Evolutionary conservation across 495 filamentous ascomycete genomes (phyloP).

Genomic region (Aspergillus indologenus): DNA sequence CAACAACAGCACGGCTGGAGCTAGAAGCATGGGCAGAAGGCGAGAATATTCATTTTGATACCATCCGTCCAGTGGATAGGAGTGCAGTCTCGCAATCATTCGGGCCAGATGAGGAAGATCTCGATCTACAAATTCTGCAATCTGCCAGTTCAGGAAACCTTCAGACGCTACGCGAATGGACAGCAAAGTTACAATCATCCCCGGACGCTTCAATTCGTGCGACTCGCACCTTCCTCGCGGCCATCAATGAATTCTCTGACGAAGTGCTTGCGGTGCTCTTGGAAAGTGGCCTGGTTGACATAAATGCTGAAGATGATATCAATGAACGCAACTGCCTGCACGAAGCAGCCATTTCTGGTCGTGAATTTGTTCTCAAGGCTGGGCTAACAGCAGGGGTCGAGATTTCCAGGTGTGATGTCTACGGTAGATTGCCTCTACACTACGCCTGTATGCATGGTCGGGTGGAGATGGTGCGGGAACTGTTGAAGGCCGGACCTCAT

Average conservation of each 20-base stretch:
- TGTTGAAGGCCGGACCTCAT: conserved; percentile 57
- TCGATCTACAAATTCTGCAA: conserved; percentile 84
- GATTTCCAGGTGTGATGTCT: conserved; percentile 79
- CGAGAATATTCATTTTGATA: conserved; percentile 79
- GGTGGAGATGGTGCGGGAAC: conserved; percentile 73
- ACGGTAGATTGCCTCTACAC: conserved; percentile 89
- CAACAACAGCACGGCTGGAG: conserved; percentile 87
- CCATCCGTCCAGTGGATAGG: conserved; percentile 57
- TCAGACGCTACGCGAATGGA: conserved; percentile 59
- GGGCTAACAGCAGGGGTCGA: conserved; percentile 70
- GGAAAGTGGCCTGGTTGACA: conserved; percentile 75
- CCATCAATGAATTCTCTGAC: conserved; percentile 80
- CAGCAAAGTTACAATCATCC: conserved; percentile 51
- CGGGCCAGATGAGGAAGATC: conserved; percentile 77
- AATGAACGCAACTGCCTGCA: conserved; percentile 96
- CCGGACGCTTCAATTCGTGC: conserved; percentile 65
- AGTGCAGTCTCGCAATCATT: conserved; percentile 60
- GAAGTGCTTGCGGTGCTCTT: conserved; percentile 72
- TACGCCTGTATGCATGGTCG: conserved; percentile 95
- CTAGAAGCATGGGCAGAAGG: conserved; percentile 96
- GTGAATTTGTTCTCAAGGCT: conserved; percentile 67
- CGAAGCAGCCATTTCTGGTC: conserved; percentile 88
- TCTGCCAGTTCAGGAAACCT: conserved; percentile 75
- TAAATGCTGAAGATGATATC: conserved; percentile 90
- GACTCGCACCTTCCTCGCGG: conserved; percentile 83